phyloP scores from a whole-genome alignment of 1,284 basidiomycete species.

The Austropuccinia psidii region DNA sequence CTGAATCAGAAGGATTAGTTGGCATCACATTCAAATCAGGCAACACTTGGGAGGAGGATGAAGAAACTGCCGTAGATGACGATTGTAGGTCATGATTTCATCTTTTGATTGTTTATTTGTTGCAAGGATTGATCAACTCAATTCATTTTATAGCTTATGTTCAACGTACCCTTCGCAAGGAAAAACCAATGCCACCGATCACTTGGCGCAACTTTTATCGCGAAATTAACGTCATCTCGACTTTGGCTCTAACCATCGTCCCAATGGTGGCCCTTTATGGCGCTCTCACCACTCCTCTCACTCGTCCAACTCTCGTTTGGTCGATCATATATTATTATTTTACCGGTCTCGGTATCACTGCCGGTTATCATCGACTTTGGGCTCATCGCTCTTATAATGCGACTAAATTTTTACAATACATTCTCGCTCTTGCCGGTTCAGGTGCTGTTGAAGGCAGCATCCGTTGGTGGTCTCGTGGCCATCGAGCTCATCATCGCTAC shows the following conservation, averaged over 20 bases:
- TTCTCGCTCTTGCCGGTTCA: slow-evolving; percentile 67
- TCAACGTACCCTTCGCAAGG: slow-evolving; percentile 67
- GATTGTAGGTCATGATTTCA: slow-evolving; percentile 74
- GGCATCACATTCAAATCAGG: slow-evolving; percentile 28
- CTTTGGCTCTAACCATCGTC: slow-evolving; percentile 64
- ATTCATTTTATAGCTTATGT: slow-evolving; percentile 56
- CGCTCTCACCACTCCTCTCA: slow-evolving; percentile 56
- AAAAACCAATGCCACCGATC: slow-evolving; percentile 52
- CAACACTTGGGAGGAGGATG: slow-evolving; percentile 39
- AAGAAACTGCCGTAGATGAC: slow-evolving; percentile 45
- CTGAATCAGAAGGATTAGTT: slow-evolving; percentile 38
- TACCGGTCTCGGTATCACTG: slow-evolving; percentile 63
- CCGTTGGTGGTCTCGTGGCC: slow-evolving; percentile 89
- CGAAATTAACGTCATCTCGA: slow-evolving; percentile 69
- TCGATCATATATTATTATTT: slow-evolving; percentile 57
- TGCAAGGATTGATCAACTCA: neutral
- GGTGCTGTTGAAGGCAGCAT: slow-evolving; percentile 85
- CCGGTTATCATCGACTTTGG: slow-evolving; percentile 87
- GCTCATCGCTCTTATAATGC: slow-evolving; percentile 86
- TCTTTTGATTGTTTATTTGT: neutral
- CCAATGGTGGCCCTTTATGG: slow-evolving; percentile 66
- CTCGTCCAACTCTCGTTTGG: slow-evolving; percentile 61
- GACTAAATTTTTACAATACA: slow-evolving; percentile 66
- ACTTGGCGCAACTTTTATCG: slow-evolving; percentile 59
- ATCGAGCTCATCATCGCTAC: slow-evolving; percentile 71